Evolutionary conservation across 257 asterid genomes (phyloP), one percentile per base, ranked within the genome.

Genomic region (Solanum pennellii): DNA sequence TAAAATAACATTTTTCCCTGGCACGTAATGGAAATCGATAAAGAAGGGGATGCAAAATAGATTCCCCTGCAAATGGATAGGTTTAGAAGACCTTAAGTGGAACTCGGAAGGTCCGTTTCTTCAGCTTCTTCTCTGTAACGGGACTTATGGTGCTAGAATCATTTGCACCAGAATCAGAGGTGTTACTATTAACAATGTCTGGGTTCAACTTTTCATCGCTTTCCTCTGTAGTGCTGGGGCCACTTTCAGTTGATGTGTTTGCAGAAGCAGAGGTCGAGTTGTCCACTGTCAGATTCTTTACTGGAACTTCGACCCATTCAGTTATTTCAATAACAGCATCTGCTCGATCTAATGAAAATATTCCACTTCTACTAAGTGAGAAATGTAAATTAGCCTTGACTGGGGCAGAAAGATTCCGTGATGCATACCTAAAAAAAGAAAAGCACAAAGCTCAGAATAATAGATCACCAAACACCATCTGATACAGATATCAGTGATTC

Each of bases 241-340:
- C 92, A 87, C 92, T 89, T 89, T 94, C 91, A 80, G 86, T 91
- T 52, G 98, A 92, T 65, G 41, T 87, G 88, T 96, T 93, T 86
- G 92, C 91, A 87, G 93, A 88, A 88, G 96, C 89, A 89, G 95
- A 91, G 72, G 98, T 95, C 82, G 99, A 92, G 91, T 95, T 95
- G 88, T 96, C 96, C 59, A 88, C 92, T n/a, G 99, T 93, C 83
- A 95, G 90, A 93, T 94, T 93, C 94, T 94, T 97, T 86, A 92
- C 88, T 31, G 99, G 99, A 83, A 96, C 95, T 90, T 97, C 99
- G 39, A 97, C 97, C 99, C 99, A 97, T 92, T 97, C 99, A 56
- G 98, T 93, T 92, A 96, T 95, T 90, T 97, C 99, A 74, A 97
- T 75, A 66, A 95, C 95, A 86, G 99, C 98, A 91, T 97, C 98